Base-by-base conservation (phyloP, 306 rosid species). In the Pterocarpus macrocarpus region DNA sequence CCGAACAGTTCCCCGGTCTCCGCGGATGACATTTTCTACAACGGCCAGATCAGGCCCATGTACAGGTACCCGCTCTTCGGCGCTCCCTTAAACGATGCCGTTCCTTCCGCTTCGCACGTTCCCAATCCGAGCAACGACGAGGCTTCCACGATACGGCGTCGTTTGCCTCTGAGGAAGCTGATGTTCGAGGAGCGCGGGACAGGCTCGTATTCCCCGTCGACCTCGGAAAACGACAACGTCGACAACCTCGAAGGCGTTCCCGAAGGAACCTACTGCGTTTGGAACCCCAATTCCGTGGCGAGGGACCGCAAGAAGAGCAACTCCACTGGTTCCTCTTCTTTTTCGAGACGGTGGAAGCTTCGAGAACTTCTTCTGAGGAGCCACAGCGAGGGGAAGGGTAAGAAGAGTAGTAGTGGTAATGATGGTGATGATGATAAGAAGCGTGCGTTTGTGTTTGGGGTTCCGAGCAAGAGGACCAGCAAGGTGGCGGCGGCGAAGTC, bases 1-100 rank as follows among this genome's bases (percentile, higher is more conserved):
- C 13, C 87, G 0, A 63, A 66, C 16, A 57, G 83, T 41, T 87
- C 87, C 0, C 84, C 93, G 0, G 90, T 90, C 0, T 83, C 97
- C 0, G 99, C 99, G 0, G 94, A 96, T 74, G 99, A 96, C 80
- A 90, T 96, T 80, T 96, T 96, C 89, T 85, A 14, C 72, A 93
- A 96, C 84, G 98, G 99, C 8, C 94, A 87, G 85, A 96, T 96
- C 87, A 91, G 43, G 56, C 92, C 99, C 49, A 64, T 79, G 49
- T 93, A 90, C 83, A 64, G 78, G 44, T 94, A 90, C 83, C 97
- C 98, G 2, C 52, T 96, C 59, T 92, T 89, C 79, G 88, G 82
- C 78, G 4, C 47, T 1, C 32, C 55, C 0, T 5, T 28, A 44
- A 88, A 71, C 81, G 85, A 43, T 53, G 69, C 14, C 77, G 73